Evolutionary conservation across 176 grass and related monocot genomes (phyloP), one percentile per base, ranked within the genome.

Genomic region (Stipa capillata): DNA sequence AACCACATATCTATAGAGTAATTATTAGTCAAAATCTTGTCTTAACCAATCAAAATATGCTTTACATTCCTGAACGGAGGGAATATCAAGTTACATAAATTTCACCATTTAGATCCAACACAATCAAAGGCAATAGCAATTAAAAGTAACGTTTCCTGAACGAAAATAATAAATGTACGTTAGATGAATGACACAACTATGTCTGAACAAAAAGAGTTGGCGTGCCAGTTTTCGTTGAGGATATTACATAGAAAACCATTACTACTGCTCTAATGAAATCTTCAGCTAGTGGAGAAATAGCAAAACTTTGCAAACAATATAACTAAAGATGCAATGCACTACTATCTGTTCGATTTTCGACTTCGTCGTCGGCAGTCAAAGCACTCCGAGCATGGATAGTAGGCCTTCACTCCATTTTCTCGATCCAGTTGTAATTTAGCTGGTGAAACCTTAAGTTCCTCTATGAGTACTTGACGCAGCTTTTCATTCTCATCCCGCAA

Each of bases 311-410:
- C 21, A 20, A 74, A 73, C 72, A 34, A 50, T 7, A 5, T 35
- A 16, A 48, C 6, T 48, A 23, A 35, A 43, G 29, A n/a, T n/a
- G n/a, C 23, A 18, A 83, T 44, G 16, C 69, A 53, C 27, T 79
- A 39, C 61, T 82, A 98, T 92, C 85, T 92, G 52, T 59, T 79
- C 23, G 60, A 37, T 61, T 85, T 98, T 74, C 87, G 85, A 69
- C 69, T 89, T 79, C 83, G 83, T 36, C 90, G 76, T 25, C 92
- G 92, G 31, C 96, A 98, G 54, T 98, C 90, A 65, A 95, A 98
- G 85, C 96, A 98, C 39, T 98, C 90, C 4, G 85, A 92, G 89
- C 89, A 97, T 15, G 91, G 83, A 48, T 83, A 83, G 51, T 92
- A 88, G 64, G 70, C 68, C 29, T 82, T 91, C 34, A 70, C 75